These are phyloP conservation scores for Populus ilicifolia DNA, from an alignment of 345 rosid species.

Conservation along the genomic window DNA sequence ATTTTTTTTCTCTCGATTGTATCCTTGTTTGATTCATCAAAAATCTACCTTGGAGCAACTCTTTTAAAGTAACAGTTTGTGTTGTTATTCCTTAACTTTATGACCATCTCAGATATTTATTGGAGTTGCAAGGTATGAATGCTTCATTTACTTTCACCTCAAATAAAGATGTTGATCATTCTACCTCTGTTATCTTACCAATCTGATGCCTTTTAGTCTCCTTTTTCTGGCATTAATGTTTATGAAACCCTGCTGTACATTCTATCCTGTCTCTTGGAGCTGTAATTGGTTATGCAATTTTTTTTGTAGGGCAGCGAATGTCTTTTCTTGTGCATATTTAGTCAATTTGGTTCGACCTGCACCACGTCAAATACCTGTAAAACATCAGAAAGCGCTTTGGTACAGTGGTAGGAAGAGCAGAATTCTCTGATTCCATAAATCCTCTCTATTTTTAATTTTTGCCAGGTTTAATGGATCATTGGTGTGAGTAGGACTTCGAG, in stretches of 20 bases:
- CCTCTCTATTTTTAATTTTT: neutral
- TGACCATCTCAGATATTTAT: slow-evolving; percentile 63
- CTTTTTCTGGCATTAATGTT: neutral
- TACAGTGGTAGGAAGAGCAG: slow-evolving; percentile 74
- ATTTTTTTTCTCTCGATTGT: slow-evolving; percentile 91
- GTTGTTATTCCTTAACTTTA: slow-evolving; percentile 49
- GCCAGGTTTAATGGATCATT: neutral
- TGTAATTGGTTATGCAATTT: slow-evolving; percentile 25
- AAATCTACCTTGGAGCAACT: neutral
- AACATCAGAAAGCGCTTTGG: slow-evolving; percentile 98
- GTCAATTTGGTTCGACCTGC: slow-evolving; percentile 82
- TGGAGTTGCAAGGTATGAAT: slow-evolving; percentile 70
- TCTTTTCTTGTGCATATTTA: slow-evolving; percentile 91
- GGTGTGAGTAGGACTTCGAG: slow-evolving; percentile 13
- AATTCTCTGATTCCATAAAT: neutral
- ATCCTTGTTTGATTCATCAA: slow-evolving; percentile 49
- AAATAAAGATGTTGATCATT: neutral
- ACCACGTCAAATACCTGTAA: slow-evolving; percentile 70
- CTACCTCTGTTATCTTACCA: neutral
- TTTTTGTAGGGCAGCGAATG: slow-evolving; percentile 76
- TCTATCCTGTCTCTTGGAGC: slow-evolving; percentile 5
- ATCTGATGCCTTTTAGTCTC: neutral
- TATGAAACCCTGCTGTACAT: neutral
- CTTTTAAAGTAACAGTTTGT: slow-evolving; percentile 9
- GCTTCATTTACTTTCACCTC: slow-evolving; percentile 8